phyloP scores from a whole-genome alignment of 2,329 filamentous ascomycete genomes.

The Phyllosticta ampelicida region DNA sequence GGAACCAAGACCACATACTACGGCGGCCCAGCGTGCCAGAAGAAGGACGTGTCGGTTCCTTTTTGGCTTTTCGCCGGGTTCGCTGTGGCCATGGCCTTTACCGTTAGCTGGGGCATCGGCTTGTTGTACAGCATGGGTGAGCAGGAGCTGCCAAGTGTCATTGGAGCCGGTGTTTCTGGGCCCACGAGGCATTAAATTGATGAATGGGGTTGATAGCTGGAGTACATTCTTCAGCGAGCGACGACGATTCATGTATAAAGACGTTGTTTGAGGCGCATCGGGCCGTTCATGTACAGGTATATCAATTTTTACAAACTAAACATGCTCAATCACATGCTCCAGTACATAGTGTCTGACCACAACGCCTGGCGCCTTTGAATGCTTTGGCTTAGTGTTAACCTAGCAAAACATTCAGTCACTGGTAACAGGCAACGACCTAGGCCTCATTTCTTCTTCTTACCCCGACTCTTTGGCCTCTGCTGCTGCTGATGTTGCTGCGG shows the following conservation, averaged over 20 bases:
- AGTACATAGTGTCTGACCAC: not conserved
- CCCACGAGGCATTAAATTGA: conserved; percentile 35
- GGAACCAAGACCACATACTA: conserved; percentile 55
- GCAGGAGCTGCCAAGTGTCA: conserved; percentile 82
- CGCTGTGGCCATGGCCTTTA: conserved; percentile 55
- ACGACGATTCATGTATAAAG: not conserved
- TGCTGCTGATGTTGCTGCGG: not conserved
- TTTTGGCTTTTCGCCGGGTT: conserved; percentile 82
- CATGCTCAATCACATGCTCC: conserved; percentile 12
- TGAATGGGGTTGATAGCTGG: no score
- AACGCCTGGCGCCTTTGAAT: conserved; percentile 11
- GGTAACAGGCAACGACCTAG: conserved; percentile 17
- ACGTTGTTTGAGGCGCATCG: not conserved
- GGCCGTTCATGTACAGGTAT: conserved; percentile 3
- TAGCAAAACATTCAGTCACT: not conserved
- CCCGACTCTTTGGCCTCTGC: conserved; percentile 39
- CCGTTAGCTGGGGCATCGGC: conserved; percentile 61
- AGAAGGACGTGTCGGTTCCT: conserved; percentile 76
- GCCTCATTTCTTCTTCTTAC: conserved; percentile 53
- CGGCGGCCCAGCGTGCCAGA: conserved; percentile 81
- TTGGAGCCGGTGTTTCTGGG: conserved; percentile 84
- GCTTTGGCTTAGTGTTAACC: conserved; percentile 25
- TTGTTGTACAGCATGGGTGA: conserved; percentile 75
- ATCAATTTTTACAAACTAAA: not conserved
- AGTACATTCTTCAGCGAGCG: not conserved